Conservation (phyloP, 2,329 filamentous ascomycete genomes). For the Xylaria sp. region DNA sequence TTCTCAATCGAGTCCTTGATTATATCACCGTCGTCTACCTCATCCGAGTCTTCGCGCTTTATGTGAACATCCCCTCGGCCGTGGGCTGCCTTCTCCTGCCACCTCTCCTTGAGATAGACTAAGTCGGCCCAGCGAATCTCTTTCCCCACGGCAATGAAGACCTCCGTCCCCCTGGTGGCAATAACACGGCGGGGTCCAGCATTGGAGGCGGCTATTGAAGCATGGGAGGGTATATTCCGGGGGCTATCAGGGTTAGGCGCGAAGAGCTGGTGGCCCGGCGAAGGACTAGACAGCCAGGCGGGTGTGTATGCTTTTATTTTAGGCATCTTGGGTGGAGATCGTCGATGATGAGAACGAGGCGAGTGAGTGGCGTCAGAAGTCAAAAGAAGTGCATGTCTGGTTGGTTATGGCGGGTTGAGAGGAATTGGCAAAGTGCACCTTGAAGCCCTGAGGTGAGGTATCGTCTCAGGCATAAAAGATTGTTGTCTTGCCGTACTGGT, state of each 20-base stretch:
- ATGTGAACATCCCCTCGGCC: conserved; percentile 46
- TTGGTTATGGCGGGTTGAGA: conserved; percentile 19
- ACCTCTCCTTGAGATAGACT: conserved; percentile 73
- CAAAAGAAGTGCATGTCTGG: conserved; percentile 36
- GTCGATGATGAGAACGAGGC: conserved; percentile 33
- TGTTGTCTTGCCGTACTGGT: conserved; percentile 5
- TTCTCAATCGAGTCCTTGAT: conserved; percentile 38
- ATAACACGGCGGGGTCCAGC: conserved; percentile 68
- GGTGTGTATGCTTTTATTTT: conserved; percentile 86
- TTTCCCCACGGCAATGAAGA: conserved; percentile 87
- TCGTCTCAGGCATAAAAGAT: conserved; percentile 5
- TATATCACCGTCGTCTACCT: conserved; percentile 42
- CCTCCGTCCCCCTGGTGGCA: conserved; percentile 80
- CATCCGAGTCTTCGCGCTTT: conserved; percentile 55
- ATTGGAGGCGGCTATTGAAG: conserved; percentile 46
- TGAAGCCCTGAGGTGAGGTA: background rate
- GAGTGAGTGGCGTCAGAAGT: conserved; percentile 17
- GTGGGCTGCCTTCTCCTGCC: conserved; percentile 48
- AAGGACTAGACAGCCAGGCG: conserved; percentile 80
- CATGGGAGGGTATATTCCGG: conserved; percentile 44
- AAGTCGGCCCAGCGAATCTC: conserved; percentile 93
- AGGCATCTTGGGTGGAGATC: conserved; percentile 65
- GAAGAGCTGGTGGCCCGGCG: conserved; percentile 81
- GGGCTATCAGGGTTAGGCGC: conserved; percentile 50
- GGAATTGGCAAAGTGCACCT: conserved; percentile 9